Evolutionary conservation across 2,329 filamentous ascomycete genomes (phyloP).

Genomic region (Pseudopyricularia cyperi): DNA sequence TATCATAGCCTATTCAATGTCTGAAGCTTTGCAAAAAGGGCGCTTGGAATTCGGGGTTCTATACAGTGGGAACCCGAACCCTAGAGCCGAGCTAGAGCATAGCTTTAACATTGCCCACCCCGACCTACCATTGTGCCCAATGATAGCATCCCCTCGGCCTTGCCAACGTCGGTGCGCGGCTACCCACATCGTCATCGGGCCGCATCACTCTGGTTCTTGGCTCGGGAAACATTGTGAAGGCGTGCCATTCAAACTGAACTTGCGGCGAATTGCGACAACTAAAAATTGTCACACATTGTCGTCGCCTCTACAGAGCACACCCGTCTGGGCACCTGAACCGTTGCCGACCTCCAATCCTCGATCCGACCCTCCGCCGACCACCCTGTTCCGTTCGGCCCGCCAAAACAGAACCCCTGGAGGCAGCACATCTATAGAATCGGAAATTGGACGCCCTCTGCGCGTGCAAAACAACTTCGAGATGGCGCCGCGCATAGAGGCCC

Average conservation of each 20-base stretch:
- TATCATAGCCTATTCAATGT: too few species aligned
- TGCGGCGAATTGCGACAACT: background rate
- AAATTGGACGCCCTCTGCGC: too few species aligned
- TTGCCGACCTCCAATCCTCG: background rate
- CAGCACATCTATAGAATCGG: too few species aligned
- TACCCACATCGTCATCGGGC: background rate
- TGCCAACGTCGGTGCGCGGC: background rate
- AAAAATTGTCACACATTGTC: background rate
- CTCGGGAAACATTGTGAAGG: background rate
- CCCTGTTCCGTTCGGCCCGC: background rate
- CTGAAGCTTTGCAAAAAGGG: too few species aligned
- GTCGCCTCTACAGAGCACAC: background rate
- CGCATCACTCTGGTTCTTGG: background rate
- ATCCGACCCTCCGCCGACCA: background rate
- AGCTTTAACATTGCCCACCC: background rate
- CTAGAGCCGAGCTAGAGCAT: background rate
- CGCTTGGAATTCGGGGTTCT: too few species aligned
- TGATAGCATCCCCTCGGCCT: background rate
- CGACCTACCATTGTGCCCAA: background rate
- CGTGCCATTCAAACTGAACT: background rate
- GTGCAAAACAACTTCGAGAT: conserved; percentile 20
- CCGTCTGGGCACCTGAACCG: background rate
- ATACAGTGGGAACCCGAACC: background rate
- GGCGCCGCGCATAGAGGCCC: conserved; percentile 48
- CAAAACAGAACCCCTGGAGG: background rate